A percentile compares a stretch with the other conserved stretches of the same genome.
These are phyloP conservation scores for Sporobolomyces roseus DNA, from an alignment of 768 basidiomycete species.

Conservation along the genomic window DNA sequence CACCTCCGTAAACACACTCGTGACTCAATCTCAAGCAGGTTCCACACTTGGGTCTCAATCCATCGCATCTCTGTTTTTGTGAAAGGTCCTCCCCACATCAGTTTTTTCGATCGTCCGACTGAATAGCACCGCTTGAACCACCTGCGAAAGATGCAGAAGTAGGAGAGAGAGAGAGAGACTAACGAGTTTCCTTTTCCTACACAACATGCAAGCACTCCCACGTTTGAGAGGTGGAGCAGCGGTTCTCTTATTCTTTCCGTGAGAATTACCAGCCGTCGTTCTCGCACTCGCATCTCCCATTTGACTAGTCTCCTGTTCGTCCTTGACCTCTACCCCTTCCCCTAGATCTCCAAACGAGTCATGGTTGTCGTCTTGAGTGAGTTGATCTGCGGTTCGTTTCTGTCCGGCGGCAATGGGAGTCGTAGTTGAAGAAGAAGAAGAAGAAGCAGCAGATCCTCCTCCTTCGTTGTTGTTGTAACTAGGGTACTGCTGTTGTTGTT, in stretches of 20 bases:
- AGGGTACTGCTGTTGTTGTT: too few species aligned
- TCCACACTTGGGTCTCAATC: constrained; percentile 11
- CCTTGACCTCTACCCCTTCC: neutral
- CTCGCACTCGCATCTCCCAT: neutral
- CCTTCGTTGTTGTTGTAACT: neutral
- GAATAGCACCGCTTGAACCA: too few species aligned
- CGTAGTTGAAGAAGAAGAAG: neutral
- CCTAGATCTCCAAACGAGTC: neutral
- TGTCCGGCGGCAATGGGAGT: neutral
- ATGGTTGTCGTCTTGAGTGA: neutral
- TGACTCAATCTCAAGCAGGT: constrained; percentile 37
- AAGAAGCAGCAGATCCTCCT: neutral
- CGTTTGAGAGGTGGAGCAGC: constrained; percentile 27
- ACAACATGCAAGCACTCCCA: constrained; percentile 28
- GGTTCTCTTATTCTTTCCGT: constrained; percentile 1
- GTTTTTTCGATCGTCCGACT: too few species aligned
- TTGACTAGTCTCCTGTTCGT: constrained; percentile 8
- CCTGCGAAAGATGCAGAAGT: too few species aligned
- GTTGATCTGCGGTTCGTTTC: neutral
- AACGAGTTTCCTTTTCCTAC: constrained; percentile 30
- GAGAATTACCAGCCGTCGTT: neutral
- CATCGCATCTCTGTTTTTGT: constrained; percentile 25
- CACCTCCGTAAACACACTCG: constrained; percentile 35
- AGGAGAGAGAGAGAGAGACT: neutral
- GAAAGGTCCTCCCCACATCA: too few species aligned